phyloP scores from a whole-genome alignment of 306 rosid species.

The Vigna hirtella region DNA sequence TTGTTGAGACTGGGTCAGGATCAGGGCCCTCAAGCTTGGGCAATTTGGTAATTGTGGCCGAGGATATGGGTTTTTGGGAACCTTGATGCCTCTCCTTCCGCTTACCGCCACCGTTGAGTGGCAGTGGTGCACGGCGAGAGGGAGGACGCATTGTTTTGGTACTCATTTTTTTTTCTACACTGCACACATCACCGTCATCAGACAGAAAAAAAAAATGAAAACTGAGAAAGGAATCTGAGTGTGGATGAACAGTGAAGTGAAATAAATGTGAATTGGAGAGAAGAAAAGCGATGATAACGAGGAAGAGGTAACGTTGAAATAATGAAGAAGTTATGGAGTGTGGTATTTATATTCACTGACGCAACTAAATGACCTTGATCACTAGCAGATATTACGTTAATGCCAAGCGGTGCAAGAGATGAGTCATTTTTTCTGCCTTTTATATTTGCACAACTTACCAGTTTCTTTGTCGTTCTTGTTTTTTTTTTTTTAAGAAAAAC shows the following conservation, averaged over 20 bases:
- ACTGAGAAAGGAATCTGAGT: slow-evolving; percentile 3
- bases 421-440: neutral
- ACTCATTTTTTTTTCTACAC: slow-evolving; percentile 9
- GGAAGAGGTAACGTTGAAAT: neutral
- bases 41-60: neutral
- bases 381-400: neutral
- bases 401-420: neutral
- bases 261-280: neutral
- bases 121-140: slow-evolving; percentile 56
- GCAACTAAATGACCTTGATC: neutral
- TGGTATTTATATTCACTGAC: slow-evolving; percentile 21
- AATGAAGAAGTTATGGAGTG: neutral
- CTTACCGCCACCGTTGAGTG: neutral
- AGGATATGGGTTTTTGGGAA: slow-evolving; percentile 31
- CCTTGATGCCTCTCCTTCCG: slow-evolving; percentile 53
- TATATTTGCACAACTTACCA: too few species aligned
- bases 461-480: too few species aligned
- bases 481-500: too few species aligned
- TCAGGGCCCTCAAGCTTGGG: neutral
- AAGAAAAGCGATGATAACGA: neutral
- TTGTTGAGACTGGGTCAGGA: neutral
- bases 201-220: neutral
- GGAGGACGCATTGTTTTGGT: slow-evolving; percentile 90
- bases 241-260: too few species aligned
- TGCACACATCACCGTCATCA: slow-evolving; percentile 55